Conservation (phyloP, 148 eudicot genomes). For the Salicornia ramosissima region DNA sequence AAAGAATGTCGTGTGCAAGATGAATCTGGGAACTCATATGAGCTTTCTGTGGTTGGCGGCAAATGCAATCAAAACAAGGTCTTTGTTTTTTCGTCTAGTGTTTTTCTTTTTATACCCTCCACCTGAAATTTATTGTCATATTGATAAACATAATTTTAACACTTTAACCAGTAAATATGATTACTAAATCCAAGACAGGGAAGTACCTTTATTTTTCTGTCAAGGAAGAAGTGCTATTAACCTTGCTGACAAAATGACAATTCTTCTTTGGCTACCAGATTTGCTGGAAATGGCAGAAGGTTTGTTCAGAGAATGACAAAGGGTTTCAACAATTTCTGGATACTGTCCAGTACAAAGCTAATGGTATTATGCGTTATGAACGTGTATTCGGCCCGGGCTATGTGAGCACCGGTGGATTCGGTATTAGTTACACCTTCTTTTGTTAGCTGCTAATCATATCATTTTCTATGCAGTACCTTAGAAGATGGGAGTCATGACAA, state of each 20-base stretch:
- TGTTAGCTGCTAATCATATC: neutral
- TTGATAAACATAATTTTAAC: neutral
- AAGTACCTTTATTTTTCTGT: neutral
- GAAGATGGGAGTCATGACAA: neutral
- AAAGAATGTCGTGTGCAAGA: constrained; percentile 61
- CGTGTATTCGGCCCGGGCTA: constrained; percentile 85
- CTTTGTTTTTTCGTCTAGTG: neutral
- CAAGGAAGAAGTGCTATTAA: neutral
- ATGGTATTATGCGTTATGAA: constrained; percentile 82
- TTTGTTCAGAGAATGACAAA: constrained; percentile 59
- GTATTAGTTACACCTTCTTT: constrained; percentile 30
- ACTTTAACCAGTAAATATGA: too few relatives aligned
- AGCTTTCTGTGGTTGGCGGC: constrained; percentile 74
- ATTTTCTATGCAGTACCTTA: neutral
- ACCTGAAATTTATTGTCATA: neutral
- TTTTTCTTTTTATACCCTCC: neutral
- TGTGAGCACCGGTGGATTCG: constrained; percentile 98
- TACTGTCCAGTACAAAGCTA: constrained; percentile 75
- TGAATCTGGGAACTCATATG: constrained; percentile 63
- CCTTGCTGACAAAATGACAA: neutral
- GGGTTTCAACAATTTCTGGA: constrained; percentile 90
- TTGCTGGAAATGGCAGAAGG: constrained; percentile 92
- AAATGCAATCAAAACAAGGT: constrained; percentile 93
- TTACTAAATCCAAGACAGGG: neutral
- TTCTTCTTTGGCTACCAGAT: constrained; percentile 40